phyloP scores from a whole-genome alignment of 345 rosid species.

The Chamaenerion angustifolium region DNA sequence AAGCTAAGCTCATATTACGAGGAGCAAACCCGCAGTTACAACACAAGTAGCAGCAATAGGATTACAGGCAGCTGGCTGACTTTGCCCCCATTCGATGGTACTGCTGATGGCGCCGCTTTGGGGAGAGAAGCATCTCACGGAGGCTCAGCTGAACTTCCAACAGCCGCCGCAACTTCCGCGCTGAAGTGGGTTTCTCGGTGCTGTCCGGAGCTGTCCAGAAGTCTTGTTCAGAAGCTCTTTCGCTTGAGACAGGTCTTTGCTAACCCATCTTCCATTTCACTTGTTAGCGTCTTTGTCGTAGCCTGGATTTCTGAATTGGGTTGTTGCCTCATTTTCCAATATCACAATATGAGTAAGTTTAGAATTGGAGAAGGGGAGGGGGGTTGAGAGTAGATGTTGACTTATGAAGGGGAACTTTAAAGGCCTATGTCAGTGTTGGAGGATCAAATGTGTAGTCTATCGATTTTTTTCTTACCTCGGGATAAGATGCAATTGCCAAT shows the following conservation, averaged over 20 bases:
- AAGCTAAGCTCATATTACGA: conserved; percentile 14
- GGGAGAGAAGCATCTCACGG: conserved; percentile 30
- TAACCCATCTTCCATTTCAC: background rate
- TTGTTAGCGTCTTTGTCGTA: too few species aligned
- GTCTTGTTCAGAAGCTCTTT: conserved; percentile 72
- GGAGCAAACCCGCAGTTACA: background rate
- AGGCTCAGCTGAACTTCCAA: conserved; percentile 3
- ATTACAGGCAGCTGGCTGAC: conserved; percentile 48
- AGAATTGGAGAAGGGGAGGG: too few species aligned
- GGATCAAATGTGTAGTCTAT: too few species aligned
- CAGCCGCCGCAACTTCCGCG: conserved; percentile 37
- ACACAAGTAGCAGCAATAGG: conserved; percentile 1
- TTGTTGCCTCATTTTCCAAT: too few species aligned
- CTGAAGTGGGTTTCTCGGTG: conserved; percentile 72
- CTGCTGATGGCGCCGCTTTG: conserved; percentile 24
- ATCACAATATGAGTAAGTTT: too few species aligned
- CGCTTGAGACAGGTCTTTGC: conserved; percentile 66
- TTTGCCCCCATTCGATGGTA: conserved; percentile 47
- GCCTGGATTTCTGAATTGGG: too few species aligned
- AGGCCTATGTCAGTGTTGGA: too few species aligned
- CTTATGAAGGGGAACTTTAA: too few species aligned
- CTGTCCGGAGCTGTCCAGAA: conserved; percentile 80
- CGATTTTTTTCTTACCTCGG: too few species aligned
- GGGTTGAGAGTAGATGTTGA: too few species aligned
- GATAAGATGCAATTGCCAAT: too few species aligned